These are phyloP conservation scores for Populus hybrid DNA, from an alignment of 441 rosid genomes.

Conservation along the genomic window DNA sequence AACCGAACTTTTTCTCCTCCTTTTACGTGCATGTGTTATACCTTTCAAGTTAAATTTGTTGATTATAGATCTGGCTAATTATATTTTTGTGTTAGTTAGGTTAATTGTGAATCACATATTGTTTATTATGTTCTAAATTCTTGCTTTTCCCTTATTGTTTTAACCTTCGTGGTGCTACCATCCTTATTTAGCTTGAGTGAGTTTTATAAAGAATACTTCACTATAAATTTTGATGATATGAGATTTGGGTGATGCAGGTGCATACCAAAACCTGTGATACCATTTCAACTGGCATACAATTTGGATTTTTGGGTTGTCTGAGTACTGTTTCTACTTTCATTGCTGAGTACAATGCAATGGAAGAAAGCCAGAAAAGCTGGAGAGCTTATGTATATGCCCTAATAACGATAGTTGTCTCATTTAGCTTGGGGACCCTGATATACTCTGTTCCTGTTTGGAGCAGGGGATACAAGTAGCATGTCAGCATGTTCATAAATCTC, in stretches of 20 bases:
- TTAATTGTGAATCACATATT: neutral
- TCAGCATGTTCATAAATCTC: neutral
- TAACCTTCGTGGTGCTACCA: neutral
- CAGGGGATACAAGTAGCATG: constrained; percentile 24
- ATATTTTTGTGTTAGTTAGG: neutral
- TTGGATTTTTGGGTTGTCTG: constrained; percentile 82
- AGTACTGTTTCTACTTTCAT: constrained; percentile 93
- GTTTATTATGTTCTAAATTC: neutral
- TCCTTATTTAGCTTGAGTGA: neutral
- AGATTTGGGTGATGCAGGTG: constrained; percentile 39
- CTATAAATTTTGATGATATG: neutral
- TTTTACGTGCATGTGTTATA: neutral
- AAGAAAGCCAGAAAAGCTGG: constrained; percentile 57
- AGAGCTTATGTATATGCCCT: constrained; percentile 67
- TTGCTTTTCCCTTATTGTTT: neutral
- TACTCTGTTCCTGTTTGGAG: constrained; percentile 55
- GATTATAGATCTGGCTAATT: neutral
- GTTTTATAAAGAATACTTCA: neutral
- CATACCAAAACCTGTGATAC: constrained; percentile 44
- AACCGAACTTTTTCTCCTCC: neutral
- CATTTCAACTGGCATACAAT: constrained; percentile 51
- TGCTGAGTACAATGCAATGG: constrained; percentile 87
- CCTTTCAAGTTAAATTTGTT: neutral
- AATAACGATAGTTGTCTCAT: constrained; percentile 48
- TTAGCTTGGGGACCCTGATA: constrained; percentile 51